phyloP scores from a whole-genome alignment of 148 eudicot species.

The Chenopodium formosanum region DNA sequence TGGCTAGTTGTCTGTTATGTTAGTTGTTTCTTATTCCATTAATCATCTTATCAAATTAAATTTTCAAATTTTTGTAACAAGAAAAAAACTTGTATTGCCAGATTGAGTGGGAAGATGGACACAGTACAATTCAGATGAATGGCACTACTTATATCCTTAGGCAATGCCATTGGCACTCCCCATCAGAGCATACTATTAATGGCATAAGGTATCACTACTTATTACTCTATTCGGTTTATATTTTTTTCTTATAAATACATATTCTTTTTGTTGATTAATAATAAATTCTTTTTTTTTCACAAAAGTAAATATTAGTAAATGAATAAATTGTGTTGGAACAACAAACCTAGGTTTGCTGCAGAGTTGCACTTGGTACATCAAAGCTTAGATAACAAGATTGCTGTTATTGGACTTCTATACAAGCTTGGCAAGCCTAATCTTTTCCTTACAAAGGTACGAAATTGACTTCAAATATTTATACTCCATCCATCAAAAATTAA shows the following conservation, averaged over 20 bases:
- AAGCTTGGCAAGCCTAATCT: slow-evolving; percentile 46
- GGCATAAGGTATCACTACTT: slow-evolving; percentile 39
- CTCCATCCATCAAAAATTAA: too few relatives aligned
- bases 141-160: slow-evolving; percentile 42
- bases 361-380: slow-evolving; percentile 69
- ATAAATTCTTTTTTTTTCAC: not conserved
- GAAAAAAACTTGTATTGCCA: not conserved
- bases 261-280: not conserved
- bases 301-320: not conserved
- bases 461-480: too few relatives aligned
- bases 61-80: too few relatives aligned
- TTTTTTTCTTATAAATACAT: not conserved
- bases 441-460: slow-evolving; percentile 47
- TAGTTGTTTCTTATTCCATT: too few relatives aligned
- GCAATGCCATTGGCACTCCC: slow-evolving; percentile 73
- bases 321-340: not conserved
- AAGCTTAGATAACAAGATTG: slow-evolving; percentile 34
- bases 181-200: slow-evolving; percentile 67
- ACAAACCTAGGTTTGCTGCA: slow-evolving; percentile 42
- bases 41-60: too few relatives aligned
- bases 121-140: slow-evolving; percentile 49
- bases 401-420: slow-evolving; percentile 54
- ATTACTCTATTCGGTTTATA: not conserved
- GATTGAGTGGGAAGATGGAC: slow-evolving; percentile 47
- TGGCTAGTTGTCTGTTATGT: too few relatives aligned